Percentiles rank a stretch among this genome's conserved stretches.
These are phyloP conservation scores for Carex arenaria DNA, from an alignment of 202 grass and related monocot genomes.

Conservation along the genomic window DNA sequence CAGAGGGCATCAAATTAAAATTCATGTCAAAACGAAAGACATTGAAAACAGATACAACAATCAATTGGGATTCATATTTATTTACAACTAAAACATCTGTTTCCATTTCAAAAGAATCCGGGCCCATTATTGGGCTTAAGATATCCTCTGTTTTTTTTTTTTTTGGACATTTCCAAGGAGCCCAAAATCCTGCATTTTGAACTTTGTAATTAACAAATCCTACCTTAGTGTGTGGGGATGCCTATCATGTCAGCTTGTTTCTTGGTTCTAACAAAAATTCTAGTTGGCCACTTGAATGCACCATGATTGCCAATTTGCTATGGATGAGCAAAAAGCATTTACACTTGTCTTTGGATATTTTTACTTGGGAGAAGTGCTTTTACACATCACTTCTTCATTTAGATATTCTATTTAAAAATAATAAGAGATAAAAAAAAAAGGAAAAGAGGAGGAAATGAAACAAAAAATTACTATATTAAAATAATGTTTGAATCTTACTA, in stretches of 20 bases:
- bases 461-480: no score
- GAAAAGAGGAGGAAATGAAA: background rate
- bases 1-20: background rate
- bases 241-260: background rate
- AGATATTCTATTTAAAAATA: background rate
- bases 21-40: no score
- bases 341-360: background rate
- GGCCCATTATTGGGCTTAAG: background rate
- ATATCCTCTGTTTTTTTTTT: background rate
- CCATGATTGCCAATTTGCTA: background rate
- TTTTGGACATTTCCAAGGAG: slow-evolving; percentile 5
- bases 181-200: background rate
- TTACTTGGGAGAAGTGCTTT: background rate
- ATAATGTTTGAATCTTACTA: no score
- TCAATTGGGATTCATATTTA: background rate
- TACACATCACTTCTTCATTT: background rate
- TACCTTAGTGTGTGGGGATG: background rate
- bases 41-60: no score
- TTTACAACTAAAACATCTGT: background rate
- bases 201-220: background rate
- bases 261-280: slow-evolving; percentile 9
- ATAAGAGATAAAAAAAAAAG: background rate
- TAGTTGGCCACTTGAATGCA: slow-evolving; percentile 2
- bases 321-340: background rate
- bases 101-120: background rate